Percentiles rank a stretch among this genome's conserved stretches.
These are phyloP conservation scores for Funneliformis geosporum DNA, from an alignment of 192 early-diverging fungal genomes.

Conservation along the genomic window DNA sequence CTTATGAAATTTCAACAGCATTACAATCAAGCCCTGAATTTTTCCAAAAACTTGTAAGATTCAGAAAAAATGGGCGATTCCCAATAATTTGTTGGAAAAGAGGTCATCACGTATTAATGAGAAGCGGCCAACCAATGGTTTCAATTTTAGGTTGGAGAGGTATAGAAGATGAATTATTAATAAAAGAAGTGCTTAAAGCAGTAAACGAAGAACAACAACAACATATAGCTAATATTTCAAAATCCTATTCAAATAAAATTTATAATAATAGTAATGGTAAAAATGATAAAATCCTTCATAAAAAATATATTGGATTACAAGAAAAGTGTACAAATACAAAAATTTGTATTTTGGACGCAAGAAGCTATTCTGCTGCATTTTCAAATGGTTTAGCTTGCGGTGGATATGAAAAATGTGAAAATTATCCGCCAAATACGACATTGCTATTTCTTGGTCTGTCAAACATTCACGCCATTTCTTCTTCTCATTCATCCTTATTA, in stretches of 20 bases:
- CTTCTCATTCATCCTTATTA: constrained; percentile 37
- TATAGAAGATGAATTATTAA: constrained; percentile 42
- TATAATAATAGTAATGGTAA: neutral
- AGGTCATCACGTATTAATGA: constrained; percentile 42
- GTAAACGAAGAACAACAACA: constrained; percentile 32
- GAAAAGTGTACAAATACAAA: constrained; percentile 27
- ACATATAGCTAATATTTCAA: no score
- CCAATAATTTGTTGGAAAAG: constrained; percentile 46
- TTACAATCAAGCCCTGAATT: constrained; percentile 10
- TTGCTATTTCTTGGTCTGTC: constrained; percentile 39
- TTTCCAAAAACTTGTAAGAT: constrained; percentile 36
- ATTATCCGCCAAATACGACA: constrained; percentile 42
- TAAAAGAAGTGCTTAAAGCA: constrained; percentile 40
- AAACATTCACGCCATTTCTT: constrained; percentile 43
- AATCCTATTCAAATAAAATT: neutral
- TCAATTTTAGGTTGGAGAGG: constrained; percentile 45
- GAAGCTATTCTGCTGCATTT: constrained; percentile 38
- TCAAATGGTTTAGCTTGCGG: constrained; percentile 41
- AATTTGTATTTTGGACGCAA: constrained; percentile 48
- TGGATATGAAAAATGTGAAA: constrained; percentile 45
- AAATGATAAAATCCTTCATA: neutral
- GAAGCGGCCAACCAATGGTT: constrained; percentile 49
- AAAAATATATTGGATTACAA: neutral
- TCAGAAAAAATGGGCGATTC: constrained; percentile 42
- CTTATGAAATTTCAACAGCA: neutral